phyloP scores from a whole-genome alignment of 2,329 filamentous ascomycete species.

The Pseudogymnoascus sp. region DNA sequence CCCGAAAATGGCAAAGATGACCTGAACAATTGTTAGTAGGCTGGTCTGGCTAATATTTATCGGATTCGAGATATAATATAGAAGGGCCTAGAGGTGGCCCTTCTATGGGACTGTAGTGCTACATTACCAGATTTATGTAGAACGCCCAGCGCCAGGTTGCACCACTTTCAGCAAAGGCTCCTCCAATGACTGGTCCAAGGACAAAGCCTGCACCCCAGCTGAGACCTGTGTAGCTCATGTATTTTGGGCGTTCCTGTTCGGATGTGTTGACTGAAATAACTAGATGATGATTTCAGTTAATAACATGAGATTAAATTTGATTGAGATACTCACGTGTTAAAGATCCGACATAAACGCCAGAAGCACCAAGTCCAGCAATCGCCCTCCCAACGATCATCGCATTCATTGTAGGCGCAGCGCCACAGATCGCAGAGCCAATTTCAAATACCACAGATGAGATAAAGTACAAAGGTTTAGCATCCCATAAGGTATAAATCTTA shows the following conservation, averaged over 20 bases:
- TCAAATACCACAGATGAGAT: not conserved
- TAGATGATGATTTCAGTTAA: not conserved
- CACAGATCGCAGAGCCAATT: not conserved
- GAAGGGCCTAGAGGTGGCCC: too few species aligned
- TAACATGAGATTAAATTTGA: not conserved
- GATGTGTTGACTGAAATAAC: too few species aligned
- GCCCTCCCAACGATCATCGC: not conserved
- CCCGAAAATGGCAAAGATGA: conserved; percentile 27
- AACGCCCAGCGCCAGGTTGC: conserved; percentile 30
- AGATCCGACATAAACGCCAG: not conserved
- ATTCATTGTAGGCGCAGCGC: not conserved
- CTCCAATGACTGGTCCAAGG: conserved; percentile 14
- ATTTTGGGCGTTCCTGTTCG: not conserved
- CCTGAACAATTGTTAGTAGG: too few species aligned
- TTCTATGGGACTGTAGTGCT: too few species aligned
- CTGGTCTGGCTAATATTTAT: too few species aligned
- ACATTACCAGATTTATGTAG: conserved; percentile 17
- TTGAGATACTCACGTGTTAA: not conserved
- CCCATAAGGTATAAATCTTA: not conserved
- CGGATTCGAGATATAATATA: too few species aligned
- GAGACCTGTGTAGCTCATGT: not conserved
- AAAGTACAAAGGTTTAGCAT: not conserved
- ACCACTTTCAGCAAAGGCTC: conserved; percentile 22
- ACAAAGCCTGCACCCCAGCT: not conserved
- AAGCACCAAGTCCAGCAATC: not conserved